Base-by-base conservation (phyloP, 768 basidiomycete species). In the Lanmaoa rubissima region DNA sequence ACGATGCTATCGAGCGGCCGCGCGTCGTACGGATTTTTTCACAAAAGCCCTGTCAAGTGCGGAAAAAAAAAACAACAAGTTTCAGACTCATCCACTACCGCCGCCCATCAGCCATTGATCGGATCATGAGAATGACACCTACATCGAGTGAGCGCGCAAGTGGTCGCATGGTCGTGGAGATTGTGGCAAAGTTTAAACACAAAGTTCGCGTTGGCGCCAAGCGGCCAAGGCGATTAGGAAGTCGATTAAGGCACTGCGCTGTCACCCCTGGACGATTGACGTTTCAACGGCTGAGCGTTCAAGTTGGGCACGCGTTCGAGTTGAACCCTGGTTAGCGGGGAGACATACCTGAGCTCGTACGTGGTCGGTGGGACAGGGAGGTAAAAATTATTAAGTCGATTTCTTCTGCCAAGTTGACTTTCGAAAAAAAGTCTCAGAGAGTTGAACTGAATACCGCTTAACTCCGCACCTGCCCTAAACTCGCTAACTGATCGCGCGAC, bases 381-480 rank as follows among this genome's bases (percentile, higher is more conserved):
- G 24, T 16, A 4, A 24, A 24, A 8, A 8, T 24, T 2, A 9
- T 21, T 12, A 7, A 5, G 5, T 19, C n/a, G n/a, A 3, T 40
- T 39, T 17, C 17, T 16, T 2, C 19, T 13, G 26, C 28, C 28
- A 28, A 28, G 21, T 28, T 28, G 28, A 28, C 6, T 28, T 28
- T 28, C 4, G 6, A 28, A 28, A 4, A n/a, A 28, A 4, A 1
- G 28, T 28, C 28, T 28, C 1, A 24, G 28, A 28, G 28, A 2
- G 28, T 7, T 8, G 28, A 31, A 31, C 28, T 31, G 1, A 31
- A 24, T 8, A 36, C 47, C 71, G 64, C 61, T 58, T 63, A 72
- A 69, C 50, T 17, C 70, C 72, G 69, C 65, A 65, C 71, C 71
- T 61, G 72, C 71, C 71, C 71, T 72, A 73, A 72, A 72, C 45